phyloP scores from a whole-genome alignment of 345 rosid genomes.

The Atalantia buxifolia region DNA sequence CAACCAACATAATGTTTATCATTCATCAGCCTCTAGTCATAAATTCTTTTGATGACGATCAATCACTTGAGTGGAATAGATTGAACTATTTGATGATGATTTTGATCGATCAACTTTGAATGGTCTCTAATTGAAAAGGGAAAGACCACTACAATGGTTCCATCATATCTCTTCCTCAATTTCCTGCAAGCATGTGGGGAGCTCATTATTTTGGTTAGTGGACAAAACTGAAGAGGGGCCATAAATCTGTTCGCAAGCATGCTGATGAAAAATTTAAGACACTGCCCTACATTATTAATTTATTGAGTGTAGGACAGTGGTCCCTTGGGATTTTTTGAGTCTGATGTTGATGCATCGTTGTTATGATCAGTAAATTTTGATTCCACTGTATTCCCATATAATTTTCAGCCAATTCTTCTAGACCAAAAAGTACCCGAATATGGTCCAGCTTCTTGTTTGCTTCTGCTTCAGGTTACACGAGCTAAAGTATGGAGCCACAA shows the following conservation, averaged over 20 bases:
- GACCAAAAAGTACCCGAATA: neutral
- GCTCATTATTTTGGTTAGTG: neutral
- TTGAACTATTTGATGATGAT: neutral
- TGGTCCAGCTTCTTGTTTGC: neutral
- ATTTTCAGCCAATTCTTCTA: neutral
- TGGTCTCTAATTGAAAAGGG: neutral
- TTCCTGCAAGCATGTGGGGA: constrained; percentile 1
- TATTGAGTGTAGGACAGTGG: constrained; percentile 6
- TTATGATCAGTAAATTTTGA: too few relatives aligned
- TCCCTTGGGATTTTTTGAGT: neutral
- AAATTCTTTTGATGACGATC: neutral
- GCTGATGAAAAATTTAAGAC: neutral
- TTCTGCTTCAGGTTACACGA: neutral
- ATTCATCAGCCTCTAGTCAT: neutral
- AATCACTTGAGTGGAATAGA: neutral
- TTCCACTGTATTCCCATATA: neutral
- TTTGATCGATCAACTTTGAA: neutral
- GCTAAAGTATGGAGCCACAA: neutral
- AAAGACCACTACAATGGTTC: constrained; percentile 3
- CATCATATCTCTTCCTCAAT: neutral
- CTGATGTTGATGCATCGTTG: too few relatives aligned
- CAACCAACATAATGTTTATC: neutral
- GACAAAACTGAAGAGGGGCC: neutral
- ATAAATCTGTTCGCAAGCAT: neutral
- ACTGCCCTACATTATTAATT: neutral